Evolutionary conservation across 2,329 filamentous ascomycete species (phyloP).

Genomic region (Botrytis medusae): DNA sequence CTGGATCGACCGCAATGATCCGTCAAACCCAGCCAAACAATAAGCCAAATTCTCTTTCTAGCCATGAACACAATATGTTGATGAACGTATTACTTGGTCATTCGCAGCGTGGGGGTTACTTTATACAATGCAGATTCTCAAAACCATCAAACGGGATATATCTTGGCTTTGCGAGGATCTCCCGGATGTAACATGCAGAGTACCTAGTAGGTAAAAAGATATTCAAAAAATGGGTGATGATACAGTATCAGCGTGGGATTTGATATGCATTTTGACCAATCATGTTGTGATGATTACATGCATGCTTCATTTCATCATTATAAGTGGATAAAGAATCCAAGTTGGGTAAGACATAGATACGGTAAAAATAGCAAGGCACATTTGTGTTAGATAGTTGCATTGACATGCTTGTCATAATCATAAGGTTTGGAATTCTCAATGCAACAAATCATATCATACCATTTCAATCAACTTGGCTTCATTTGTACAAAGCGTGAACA

Average conservation of each 20-base stretch:
- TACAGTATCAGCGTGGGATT: not conserved
- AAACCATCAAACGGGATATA: not conserved
- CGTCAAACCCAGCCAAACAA: not conserved
- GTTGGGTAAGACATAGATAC: not conserved
- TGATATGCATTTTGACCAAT: not conserved
- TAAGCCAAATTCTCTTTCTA: not conserved
- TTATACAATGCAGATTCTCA: not conserved
- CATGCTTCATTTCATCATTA: not conserved
- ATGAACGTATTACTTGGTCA: not conserved
- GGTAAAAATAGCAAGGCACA: not conserved
- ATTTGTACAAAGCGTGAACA: slow-evolving; percentile 2
- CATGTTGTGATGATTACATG: not conserved
- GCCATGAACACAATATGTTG: not conserved
- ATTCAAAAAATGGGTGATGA: not conserved
- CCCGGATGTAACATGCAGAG: slow-evolving; percentile 6
- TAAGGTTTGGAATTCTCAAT: not conserved
- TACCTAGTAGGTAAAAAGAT: not conserved
- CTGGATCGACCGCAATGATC: not conserved
- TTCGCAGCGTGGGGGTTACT: slow-evolving; percentile 1
- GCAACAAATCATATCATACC: not conserved
- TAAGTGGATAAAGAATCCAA: slow-evolving; percentile 2
- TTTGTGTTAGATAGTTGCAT: no score
- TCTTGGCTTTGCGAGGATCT: not conserved
- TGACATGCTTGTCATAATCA: not conserved
- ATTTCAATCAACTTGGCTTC: not conserved